Conservation (phyloP, 2,329 filamentous ascomycete species). For the Alternaria ventricosa region DNA sequence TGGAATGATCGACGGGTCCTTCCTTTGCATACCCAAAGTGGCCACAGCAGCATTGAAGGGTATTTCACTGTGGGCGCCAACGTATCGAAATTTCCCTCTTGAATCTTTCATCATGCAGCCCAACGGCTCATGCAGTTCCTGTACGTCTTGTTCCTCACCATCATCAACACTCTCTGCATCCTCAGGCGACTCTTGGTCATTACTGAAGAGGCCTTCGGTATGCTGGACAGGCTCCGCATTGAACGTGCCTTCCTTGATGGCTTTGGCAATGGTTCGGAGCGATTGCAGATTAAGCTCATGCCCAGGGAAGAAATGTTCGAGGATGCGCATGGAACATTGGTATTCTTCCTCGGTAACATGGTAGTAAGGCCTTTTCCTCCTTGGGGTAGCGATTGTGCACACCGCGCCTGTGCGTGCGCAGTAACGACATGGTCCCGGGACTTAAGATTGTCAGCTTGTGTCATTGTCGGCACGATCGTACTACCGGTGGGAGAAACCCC, state of each 20-base stretch:
- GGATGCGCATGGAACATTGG: constrained; percentile 46
- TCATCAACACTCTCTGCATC: constrained; percentile 34
- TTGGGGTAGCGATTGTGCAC: constrained; percentile 46
- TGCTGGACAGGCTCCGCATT: constrained; percentile 29
- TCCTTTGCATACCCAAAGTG: constrained; percentile 32
- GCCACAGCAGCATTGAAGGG: constrained; percentile 48
- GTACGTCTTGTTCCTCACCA: constrained; percentile 39
- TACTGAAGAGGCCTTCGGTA: constrained; percentile 30
- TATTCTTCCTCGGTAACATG: constrained; percentile 51
- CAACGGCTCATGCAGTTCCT: constrained; percentile 45
- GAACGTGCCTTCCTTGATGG: constrained; percentile 40
- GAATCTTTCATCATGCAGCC: constrained; percentile 50
- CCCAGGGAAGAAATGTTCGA: constrained; percentile 47
- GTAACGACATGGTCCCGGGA: constrained; percentile 48
- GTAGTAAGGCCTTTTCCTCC: constrained; percentile 47
- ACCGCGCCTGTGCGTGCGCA: constrained; percentile 46
- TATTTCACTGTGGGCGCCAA: constrained; percentile 47
- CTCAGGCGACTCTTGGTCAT: constrained; percentile 28
- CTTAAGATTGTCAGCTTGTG: constrained; percentile 32
- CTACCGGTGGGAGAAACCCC: constrained; percentile 10
- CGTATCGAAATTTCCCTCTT: constrained; percentile 41
- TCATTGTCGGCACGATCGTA: constrained; percentile 3
- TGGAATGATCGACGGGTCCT: constrained; percentile 37
- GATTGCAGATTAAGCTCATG: constrained; percentile 45
- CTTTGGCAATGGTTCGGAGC: constrained; percentile 42